Conservation (phyloP, 2,329 filamentous ascomycete genomes). For the Gaeumannomyces sp. region DNA sequence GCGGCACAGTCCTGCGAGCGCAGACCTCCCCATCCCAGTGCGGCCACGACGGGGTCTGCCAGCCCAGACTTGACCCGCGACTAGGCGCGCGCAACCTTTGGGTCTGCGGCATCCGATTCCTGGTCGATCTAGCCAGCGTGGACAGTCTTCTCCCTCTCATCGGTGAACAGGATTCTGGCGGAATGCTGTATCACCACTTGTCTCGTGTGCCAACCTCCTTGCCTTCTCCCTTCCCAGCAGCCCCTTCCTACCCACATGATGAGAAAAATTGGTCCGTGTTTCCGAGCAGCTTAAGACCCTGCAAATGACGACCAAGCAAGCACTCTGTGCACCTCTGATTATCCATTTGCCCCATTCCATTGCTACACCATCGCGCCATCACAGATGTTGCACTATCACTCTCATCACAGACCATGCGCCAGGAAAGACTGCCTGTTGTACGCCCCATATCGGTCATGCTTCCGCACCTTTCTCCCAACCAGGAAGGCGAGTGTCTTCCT, state of each 20-base stretch:
- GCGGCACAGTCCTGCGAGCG: too few relatives aligned
- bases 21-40: not conserved
- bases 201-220: too few relatives aligned
- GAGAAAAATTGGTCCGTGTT: constrained; percentile 75
- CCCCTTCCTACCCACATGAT: constrained; percentile 1
- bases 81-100: not conserved
- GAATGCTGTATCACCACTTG: not conserved
- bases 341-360: not conserved
- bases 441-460: too few relatives aligned
- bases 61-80: not conserved
- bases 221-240: not conserved
- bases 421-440: not conserved
- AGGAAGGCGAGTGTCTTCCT: not conserved
- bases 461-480: not conserved
- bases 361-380: not conserved
- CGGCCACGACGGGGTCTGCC: not conserved
- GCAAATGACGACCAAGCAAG: constrained; percentile 63
- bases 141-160: too few relatives aligned
- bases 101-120: not conserved
- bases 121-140: not conserved
- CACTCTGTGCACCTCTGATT: constrained; percentile 66
- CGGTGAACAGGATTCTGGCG: not conserved
- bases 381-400: too few relatives aligned
- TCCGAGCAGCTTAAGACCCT: constrained; percentile 64
- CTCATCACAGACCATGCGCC: not conserved